Base-by-base conservation (phyloP, 2,329 filamentous ascomycete species). In the Parastagonospora nodorum region DNA sequence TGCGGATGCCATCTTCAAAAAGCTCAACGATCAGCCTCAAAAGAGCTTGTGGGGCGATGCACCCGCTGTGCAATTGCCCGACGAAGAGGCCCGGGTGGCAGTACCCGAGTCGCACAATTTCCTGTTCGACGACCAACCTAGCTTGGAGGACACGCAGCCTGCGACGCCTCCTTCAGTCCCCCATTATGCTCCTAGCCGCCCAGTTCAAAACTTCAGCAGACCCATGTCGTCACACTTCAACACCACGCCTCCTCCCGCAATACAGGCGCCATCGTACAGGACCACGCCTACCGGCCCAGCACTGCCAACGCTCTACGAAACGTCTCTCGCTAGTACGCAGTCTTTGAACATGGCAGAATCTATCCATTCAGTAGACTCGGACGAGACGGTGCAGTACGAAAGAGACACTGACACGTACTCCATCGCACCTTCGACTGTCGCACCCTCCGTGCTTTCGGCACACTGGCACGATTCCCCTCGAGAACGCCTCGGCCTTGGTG, bases 401-500 rank as follows among this genome's bases (percentile, higher is more conserved):
- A 49, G 41, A 2, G 40, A 51, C 14, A 44, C 44, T 15, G 61
- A 68, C 48, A 42, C 61, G 31, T 42, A 51, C 27, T 72, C 68
- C 0, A 67, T 69, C 24, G 61, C 67, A 2, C 66, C 50, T 29
- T 69, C 48, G 38, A 71, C 68, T 15, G 58, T 70, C 40, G 67
- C 70, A 7, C 69, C 67, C 9, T 74, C 71, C 11, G 69, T 63
- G 16, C 63, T 74, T 42, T 72, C 70, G 16, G 63, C 63, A 19
- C 70, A 69, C 51, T 74, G 69, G 69, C 67, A 67, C 43, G 64
- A 64, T 33, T 68, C 66, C 46, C 60, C 72, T 19, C 66, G 65
- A 19, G 72, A 75, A 53, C 68, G 72, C 10, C 66, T 74, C 7
- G 72, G 72, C 24, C 60, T 75, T 1, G 72, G 72, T 28, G 64